phyloP scores from a whole-genome alignment of 306 rosid genomes.

The Notholithocarpus densiflorus region DNA sequence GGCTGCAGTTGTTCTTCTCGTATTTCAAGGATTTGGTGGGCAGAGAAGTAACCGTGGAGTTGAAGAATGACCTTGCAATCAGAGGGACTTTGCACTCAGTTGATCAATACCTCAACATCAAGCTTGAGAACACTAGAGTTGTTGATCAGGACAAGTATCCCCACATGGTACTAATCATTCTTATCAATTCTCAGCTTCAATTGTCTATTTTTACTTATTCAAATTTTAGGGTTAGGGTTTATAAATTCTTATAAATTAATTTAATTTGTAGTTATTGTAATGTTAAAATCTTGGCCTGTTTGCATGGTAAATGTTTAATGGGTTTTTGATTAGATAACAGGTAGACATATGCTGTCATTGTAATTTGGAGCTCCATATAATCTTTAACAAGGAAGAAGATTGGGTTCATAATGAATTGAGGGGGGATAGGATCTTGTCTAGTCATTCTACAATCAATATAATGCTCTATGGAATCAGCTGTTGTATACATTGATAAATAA shows the following conservation, averaged over 20 bases:
- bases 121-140: slow-evolving; percentile 95
- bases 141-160: slow-evolving; percentile 97
- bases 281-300: neutral
- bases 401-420: too few relatives aligned
- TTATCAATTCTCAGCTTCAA: neutral
- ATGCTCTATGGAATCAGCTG: too few relatives aligned
- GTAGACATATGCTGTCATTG: neutral
- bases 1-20: slow-evolving; percentile 83
- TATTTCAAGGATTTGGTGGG: slow-evolving; percentile 99
- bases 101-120: slow-evolving; percentile 96
- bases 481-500: too few relatives aligned
- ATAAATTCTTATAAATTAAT: neutral
- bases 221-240: neutral
- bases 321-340: neutral
- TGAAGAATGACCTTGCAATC: slow-evolving; percentile 94
- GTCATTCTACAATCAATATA: too few relatives aligned
- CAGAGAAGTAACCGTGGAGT: slow-evolving; percentile 93
- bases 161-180: slow-evolving; percentile 61
- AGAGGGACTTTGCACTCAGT: slow-evolving; percentile 91
- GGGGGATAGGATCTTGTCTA: too few relatives aligned
- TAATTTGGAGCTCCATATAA: neutral
- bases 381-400: too few relatives aligned
- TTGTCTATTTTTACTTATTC: slow-evolving; percentile 2
- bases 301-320: neutral
- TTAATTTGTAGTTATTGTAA: neutral